Conservation (phyloP, 2,329 filamentous ascomycete genomes). For the Botryotinia narcissicola region DNA sequence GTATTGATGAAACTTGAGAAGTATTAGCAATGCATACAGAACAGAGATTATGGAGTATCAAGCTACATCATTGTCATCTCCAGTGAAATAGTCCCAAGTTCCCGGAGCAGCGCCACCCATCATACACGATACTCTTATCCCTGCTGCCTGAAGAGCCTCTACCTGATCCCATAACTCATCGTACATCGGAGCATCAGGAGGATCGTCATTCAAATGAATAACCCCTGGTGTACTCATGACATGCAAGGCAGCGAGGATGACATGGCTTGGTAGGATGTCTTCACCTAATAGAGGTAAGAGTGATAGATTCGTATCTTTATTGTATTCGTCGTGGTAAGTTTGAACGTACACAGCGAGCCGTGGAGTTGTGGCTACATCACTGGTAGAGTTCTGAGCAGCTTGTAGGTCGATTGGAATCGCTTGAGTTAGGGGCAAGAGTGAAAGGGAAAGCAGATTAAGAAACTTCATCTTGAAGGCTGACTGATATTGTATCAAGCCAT, state of each 20-base stretch:
- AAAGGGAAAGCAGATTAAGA: constrained; percentile 1
- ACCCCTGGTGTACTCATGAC: background rate
- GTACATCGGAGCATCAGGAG: constrained; percentile 19
- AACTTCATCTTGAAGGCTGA: constrained; percentile 10
- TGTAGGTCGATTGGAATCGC: constrained; percentile 14
- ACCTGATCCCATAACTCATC: constrained; percentile 24
- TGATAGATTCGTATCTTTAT: constrained; percentile 10
- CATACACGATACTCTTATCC: constrained; percentile 25
- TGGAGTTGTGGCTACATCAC: background rate
- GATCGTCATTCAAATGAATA: constrained; percentile 23
- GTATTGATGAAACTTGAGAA: constrained; percentile 26
- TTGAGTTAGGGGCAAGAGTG: constrained; percentile 12
- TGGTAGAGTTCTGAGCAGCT: background rate
- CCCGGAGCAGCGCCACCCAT: constrained; percentile 24
- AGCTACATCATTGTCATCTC: constrained; percentile 12
- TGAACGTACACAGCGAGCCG: constrained; percentile 20
- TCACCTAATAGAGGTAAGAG: constrained; percentile 17
- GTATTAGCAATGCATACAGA: background rate
- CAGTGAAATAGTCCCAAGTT: constrained; percentile 43
- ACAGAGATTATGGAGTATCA: background rate
- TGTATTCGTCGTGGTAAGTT: constrained; percentile 11
- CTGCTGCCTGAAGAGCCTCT: constrained; percentile 15
- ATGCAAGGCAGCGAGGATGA: constrained; percentile 20
- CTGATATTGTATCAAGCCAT: background rate
- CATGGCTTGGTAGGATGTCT: constrained; percentile 17